A percentile compares a stretch with the other conserved stretches of the same genome.
These are phyloP conservation scores for Setomelanomma holmii DNA, from an alignment of 2,329 filamentous ascomycete genomes.

Conservation along the genomic window DNA sequence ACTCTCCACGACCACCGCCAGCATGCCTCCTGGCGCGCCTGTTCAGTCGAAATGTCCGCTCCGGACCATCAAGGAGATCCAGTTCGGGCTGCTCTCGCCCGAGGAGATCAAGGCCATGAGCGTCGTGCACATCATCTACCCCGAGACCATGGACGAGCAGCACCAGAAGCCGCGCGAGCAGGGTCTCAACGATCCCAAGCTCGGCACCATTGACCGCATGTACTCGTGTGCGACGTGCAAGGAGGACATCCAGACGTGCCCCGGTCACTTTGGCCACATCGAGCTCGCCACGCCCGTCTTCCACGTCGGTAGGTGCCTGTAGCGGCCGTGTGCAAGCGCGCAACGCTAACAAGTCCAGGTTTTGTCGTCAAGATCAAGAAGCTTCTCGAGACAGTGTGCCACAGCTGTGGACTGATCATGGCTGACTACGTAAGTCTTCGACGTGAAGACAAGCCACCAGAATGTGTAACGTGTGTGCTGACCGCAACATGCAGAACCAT, in stretches of 20 bases:
- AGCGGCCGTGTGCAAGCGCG: not conserved
- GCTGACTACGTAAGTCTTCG: conserved; percentile 94
- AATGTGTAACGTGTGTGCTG: conserved; percentile 61
- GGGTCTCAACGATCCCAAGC: conserved; percentile 92
- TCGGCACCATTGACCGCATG: conserved; percentile 94
- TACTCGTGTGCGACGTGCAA: conserved; percentile 97
- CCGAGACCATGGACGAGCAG: conserved; percentile 99
- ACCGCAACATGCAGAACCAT: conserved; percentile 67
- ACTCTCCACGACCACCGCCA: conserved; percentile 27
- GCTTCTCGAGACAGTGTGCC: conserved; percentile 97
- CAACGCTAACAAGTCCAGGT: conserved; percentile 58
- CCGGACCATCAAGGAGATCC: conserved; percentile 98
- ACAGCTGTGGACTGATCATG: conserved; percentile 97
- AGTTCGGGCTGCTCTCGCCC: conserved; percentile 96
- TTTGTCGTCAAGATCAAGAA: conserved; percentile 99
- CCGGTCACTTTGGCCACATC: conserved; percentile 98
- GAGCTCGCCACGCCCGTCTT: conserved; percentile 96
- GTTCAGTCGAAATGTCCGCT: conserved; percentile 72
- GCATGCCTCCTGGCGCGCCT: conserved; percentile 89
- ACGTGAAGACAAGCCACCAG: conserved; percentile 61
- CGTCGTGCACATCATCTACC: conserved; percentile 93
- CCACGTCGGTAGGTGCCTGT: conserved; percentile 68
- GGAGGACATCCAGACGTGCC: conserved; percentile 94
- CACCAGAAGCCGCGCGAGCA: conserved; percentile 88
- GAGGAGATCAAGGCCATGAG: conserved; percentile 99